A percentile compares a stretch with the other conserved stretches of the same genome.
Conservation (phyloP, 192 early-diverging fungal genomes). For the Spinellus fusiger region DNA sequence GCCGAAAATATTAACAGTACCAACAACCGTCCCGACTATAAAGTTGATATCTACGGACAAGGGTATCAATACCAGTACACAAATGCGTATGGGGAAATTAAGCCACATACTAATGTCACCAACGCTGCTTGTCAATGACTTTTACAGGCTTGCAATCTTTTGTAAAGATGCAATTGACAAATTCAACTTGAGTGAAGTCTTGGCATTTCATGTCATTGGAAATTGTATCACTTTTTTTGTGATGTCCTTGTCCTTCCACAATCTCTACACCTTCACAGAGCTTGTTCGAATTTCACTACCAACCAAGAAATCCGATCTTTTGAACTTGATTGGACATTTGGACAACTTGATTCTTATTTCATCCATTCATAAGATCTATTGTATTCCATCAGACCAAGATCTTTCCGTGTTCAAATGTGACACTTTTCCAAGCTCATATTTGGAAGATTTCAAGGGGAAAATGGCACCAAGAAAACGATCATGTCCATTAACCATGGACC, state of each 20-base stretch:
- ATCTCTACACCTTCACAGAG: neutral
- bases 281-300: constrained; percentile 1
- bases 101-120: neutral
- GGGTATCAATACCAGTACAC: constrained; percentile 5
- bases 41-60: constrained; percentile 2
- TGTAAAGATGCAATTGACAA: constrained; percentile 4
- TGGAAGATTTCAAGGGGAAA: constrained; percentile 5
- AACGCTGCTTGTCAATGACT: constrained; percentile 8
- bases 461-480: neutral
- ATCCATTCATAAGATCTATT: constrained; percentile 8
- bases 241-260: constrained; percentile 1
- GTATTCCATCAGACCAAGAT: constrained; percentile 4
- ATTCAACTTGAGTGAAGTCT: constrained; percentile 2
- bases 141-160: constrained; percentile 1
- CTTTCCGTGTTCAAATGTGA: neutral
- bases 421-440: constrained; percentile 1
- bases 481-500: constrained; percentile 1
- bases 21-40: constrained; percentile 7
- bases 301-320: constrained; percentile 1
- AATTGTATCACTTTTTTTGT: constrained; percentile 11
- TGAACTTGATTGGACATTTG: constrained; percentile 8
- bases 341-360: constrained; percentile 3
- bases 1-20: neutral
- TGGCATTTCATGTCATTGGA: constrained; percentile 3
- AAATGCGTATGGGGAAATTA: constrained; percentile 5